These are phyloP conservation scores for Cladosporium sp. DNA, from an alignment of 2,329 filamentous ascomycete species.

Conservation along the genomic window DNA sequence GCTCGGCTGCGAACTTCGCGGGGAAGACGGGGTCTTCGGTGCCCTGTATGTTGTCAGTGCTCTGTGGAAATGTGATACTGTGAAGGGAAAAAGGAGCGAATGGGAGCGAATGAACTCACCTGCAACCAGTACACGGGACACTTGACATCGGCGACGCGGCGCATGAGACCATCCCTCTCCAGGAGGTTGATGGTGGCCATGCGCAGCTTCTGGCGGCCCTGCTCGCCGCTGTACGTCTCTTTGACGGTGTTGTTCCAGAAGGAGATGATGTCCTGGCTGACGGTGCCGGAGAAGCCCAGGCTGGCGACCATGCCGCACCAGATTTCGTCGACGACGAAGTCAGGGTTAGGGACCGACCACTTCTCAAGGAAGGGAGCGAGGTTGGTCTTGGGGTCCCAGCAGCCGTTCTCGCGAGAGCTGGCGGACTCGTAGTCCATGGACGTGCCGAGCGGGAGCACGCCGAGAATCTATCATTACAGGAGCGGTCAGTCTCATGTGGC, in stretches of 20 bases:
- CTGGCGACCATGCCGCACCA: slow-evolving; percentile 18
- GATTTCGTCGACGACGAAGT: slow-evolving; percentile 39
- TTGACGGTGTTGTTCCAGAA: slow-evolving; percentile 42
- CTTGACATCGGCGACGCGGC: slow-evolving; percentile 40
- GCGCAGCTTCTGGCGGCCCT: slow-evolving; percentile 41
- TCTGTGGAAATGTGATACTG: no score
- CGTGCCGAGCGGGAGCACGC: slow-evolving; percentile 49
- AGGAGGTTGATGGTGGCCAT: slow-evolving; percentile 47
- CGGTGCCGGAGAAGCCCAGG: slow-evolving; percentile 38
- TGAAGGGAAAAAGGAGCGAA: no score
- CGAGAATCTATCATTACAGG: slow-evolving; percentile 38
- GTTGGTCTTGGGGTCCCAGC: slow-evolving; percentile 41
- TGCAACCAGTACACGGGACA: slow-evolving; percentile 48
- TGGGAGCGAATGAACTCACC: no score
- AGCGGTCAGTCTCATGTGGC: neutral
- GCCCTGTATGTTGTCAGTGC: slow-evolving; percentile 21
- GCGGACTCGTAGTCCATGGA: slow-evolving; percentile 47
- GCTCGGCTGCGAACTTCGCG: slow-evolving; percentile 38
- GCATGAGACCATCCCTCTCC: slow-evolving; percentile 44
- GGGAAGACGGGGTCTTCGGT: slow-evolving; percentile 37
- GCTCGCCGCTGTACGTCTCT: slow-evolving; percentile 44
- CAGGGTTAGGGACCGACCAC: slow-evolving; percentile 38
- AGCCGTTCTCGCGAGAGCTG: slow-evolving; percentile 39
- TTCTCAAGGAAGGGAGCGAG: slow-evolving; percentile 25
- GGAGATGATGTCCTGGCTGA: slow-evolving; percentile 31